Conservation (phyloP, 225 moss, liverwort and hornwort species). For the Sphagnum tenellum region DNA sequence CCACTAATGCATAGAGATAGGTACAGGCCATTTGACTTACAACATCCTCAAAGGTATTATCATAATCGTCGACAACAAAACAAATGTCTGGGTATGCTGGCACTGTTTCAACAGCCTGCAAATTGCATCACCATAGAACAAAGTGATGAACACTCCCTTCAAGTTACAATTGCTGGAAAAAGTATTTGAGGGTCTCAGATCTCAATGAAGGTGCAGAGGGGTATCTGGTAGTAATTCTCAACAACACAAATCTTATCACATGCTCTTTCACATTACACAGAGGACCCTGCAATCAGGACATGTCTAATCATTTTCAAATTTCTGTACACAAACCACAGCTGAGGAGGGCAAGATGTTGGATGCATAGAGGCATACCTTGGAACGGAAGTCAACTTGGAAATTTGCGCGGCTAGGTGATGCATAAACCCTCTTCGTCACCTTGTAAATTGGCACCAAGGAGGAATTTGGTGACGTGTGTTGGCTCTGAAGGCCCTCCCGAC, state of each 20-base stretch:
- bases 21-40: conserved; percentile 18
- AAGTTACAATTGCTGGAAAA: too few relatives aligned
- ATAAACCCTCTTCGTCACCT: conserved; percentile 94
- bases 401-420: conserved; percentile 88
- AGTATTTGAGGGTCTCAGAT: too few relatives aligned
- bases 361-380: conserved; percentile 28
- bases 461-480: conserved; percentile 47
- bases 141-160: too few relatives aligned
- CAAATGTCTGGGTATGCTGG: conserved; percentile 94
- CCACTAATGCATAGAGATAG: too few relatives aligned
- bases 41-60: conserved; percentile 97
- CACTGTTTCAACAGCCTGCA: conserved; percentile 88
- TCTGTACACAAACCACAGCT: too few relatives aligned
- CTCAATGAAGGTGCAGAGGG: too few relatives aligned
- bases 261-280: too few relatives aligned
- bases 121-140: not conserved
- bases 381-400: conserved; percentile 75
- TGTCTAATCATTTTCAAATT: too few relatives aligned
- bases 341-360: too few relatives aligned
- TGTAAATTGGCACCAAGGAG: conserved; percentile 65
- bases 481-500: conserved; percentile 63
- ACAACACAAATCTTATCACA: too few relatives aligned
- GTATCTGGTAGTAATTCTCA: too few relatives aligned
- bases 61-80: conserved; percentile 94
- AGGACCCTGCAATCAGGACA: too few relatives aligned